Evolutionary conservation across 148 eudicot species (phyloP).

Genomic region (Vaccinium darrowii): DNA sequence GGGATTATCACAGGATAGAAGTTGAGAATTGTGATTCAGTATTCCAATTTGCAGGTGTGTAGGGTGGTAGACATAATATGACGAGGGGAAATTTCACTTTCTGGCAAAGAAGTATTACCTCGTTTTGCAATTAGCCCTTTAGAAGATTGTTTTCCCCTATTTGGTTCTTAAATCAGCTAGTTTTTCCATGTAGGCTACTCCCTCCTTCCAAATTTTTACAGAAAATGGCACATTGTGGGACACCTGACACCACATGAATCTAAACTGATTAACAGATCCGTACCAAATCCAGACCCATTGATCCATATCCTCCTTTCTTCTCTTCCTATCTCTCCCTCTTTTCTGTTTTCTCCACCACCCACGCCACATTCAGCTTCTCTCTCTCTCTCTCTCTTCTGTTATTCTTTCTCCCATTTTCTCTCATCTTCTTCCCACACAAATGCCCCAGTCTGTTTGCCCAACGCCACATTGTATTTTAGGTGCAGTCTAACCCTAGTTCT

Average conservation of each 20-base stretch:
- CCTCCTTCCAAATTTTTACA: neutral
- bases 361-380: neutral
- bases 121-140: neutral
- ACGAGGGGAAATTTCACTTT: neutral
- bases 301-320: neutral
- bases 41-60: slow-evolving; percentile 1
- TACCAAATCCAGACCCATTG: neutral
- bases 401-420: neutral
- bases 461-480: neutral
- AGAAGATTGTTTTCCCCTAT: neutral
- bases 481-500: neutral
- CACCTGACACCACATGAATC: neutral
- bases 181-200: neutral
- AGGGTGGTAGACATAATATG: neutral
- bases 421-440: neutral
- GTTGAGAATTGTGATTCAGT: neutral
- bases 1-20: neutral
- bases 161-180: neutral
- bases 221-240: neutral
- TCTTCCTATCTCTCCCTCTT: neutral
- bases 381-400: neutral
- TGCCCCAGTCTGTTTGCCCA: neutral
- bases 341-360: neutral
- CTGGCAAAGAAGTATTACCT: neutral
- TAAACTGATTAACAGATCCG: neutral